Base-by-base conservation (phyloP, 2,329 filamentous ascomycete species). In the Sclerotinia sclerotiorum region DNA sequence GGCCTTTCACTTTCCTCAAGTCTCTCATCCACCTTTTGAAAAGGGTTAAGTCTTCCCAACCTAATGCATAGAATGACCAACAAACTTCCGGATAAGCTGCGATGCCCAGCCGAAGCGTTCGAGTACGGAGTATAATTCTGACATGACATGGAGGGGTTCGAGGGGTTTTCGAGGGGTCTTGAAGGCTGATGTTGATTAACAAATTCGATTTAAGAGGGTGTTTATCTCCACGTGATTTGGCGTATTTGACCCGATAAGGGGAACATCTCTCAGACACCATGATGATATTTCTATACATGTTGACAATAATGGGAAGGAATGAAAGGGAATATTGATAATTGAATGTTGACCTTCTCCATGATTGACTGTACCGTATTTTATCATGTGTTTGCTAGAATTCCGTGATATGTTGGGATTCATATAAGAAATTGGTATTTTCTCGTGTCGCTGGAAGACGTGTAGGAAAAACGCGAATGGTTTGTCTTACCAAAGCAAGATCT, bases 171-270 rank as follows among this genome's bases (percentile, higher is more conserved):
- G 49, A 65, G 39, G 51, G 52, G 63, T n/a, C 15, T 17, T 15
- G 19, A 46, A 27, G 64, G 27, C 29, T 29, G 32, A 44, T 42
- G 27, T 42, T 29, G 35, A 44, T 42, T 3, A n/a, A 42, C 19
- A 11, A 29, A 48, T 57, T 62, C 63, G 21, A 39, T 56, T 57
- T 49, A 35, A 15, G 15, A 48, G 7, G 6, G 35, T 35, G 13
- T 46, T 62, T 67, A 67, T 67, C 65, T 27, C 24, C 65, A 67
- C 65, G 65, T 67, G 65, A 67, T 48, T 2, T 35, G 46, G 65
- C 27, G 64, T 67, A 10, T 51, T 0, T 3, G 15, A n/a, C 5
- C 32, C 5, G 65, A 67, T 67, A 62, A 62, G 19, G 17, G 10
- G 39, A 24, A 32, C 44, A 21, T 48, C 24, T 21, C 11, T 29